Conservation (phyloP, 2,329 filamentous ascomycete genomes). For the Pestalotiopsis fici region DNA sequence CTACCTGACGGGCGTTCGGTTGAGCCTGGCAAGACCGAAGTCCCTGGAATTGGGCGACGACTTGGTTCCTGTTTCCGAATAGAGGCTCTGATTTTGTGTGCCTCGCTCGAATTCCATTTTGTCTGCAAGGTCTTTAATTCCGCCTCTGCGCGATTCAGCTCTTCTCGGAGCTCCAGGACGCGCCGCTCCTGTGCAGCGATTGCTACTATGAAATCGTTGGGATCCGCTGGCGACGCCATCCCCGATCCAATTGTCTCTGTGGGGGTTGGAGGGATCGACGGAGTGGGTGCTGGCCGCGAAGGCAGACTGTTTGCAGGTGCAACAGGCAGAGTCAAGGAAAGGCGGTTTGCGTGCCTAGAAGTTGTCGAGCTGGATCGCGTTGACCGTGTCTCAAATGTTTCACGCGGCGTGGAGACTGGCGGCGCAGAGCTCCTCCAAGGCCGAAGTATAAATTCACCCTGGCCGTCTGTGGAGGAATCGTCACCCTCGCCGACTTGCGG, state of each 20-base stretch:
- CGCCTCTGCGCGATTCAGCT: slow-evolving; percentile 78
- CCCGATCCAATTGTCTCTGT: slow-evolving; percentile 38
- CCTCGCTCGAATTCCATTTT: slow-evolving; percentile 79
- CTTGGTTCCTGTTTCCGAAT: slow-evolving; percentile 61
- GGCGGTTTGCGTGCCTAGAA: slow-evolving; percentile 56
- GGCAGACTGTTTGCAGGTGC: slow-evolving; percentile 53
- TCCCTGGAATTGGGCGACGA: slow-evolving; percentile 43
- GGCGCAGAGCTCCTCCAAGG: slow-evolving; percentile 34
- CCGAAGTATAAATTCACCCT: slow-evolving; percentile 17
- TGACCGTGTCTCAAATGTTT: slow-evolving; percentile 43
- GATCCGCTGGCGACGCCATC: slow-evolving; percentile 50
- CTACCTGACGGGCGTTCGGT: slow-evolving; percentile 40
- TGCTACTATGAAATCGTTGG: slow-evolving; percentile 77
- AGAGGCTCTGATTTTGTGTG: slow-evolving; percentile 72
- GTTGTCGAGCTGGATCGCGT: slow-evolving; percentile 54
- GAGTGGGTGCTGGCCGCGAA: slow-evolving; percentile 50
- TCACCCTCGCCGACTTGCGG: slow-evolving; percentile 15
- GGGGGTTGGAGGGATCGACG: slow-evolving; percentile 50
- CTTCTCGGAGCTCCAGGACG: slow-evolving; percentile 88
- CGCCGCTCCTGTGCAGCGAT: slow-evolving; percentile 90
- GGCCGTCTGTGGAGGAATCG: slow-evolving; percentile 15
- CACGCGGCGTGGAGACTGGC: slow-evolving; percentile 38
- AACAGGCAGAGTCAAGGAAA: slow-evolving; percentile 65
- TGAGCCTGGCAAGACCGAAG: slow-evolving; percentile 23
- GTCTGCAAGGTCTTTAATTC: slow-evolving; percentile 78